A percentile compares a stretch with the other conserved stretches of the same genome.
Conservation (phyloP, 2,329 filamentous ascomycete species). For the Ambrosiella cleistominuta region DNA sequence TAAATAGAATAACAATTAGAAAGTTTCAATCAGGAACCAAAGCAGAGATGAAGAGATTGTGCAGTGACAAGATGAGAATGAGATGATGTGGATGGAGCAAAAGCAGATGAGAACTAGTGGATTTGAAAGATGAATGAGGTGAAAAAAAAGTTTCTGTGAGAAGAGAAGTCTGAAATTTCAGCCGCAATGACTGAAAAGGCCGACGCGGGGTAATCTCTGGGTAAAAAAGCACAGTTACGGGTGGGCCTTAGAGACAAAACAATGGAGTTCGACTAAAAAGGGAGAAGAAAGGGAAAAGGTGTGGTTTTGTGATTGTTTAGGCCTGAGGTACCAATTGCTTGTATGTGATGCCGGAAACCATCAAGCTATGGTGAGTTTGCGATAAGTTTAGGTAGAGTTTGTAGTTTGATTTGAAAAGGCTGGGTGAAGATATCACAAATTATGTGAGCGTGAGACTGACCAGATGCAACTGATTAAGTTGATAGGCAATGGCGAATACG, state of each 20-base stretch:
- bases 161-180: background rate
- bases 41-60: background rate
- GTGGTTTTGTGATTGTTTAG: background rate
- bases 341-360: background rate
- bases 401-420: background rate
- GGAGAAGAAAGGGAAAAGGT: background rate
- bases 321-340: conserved; percentile 9
- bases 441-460: no score
- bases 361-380: background rate
- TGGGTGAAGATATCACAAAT: background rate
- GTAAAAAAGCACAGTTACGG: conserved; percentile 6
- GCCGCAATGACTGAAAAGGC: conserved; percentile 5
- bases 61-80: conserved; percentile 7
- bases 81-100: background rate
- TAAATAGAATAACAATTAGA: background rate
- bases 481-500: no score
- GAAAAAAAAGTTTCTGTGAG: background rate
- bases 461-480: no score
- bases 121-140: background rate
- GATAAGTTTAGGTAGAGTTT: background rate
- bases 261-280: background rate
- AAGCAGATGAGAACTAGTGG: background rate
- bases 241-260: background rate
- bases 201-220: conserved; percentile 8
- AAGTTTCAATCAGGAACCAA: conserved; percentile 14